Base-by-base conservation (phyloP, 176 grass and related monocot species). In the Oryza glaberrima region DNA sequence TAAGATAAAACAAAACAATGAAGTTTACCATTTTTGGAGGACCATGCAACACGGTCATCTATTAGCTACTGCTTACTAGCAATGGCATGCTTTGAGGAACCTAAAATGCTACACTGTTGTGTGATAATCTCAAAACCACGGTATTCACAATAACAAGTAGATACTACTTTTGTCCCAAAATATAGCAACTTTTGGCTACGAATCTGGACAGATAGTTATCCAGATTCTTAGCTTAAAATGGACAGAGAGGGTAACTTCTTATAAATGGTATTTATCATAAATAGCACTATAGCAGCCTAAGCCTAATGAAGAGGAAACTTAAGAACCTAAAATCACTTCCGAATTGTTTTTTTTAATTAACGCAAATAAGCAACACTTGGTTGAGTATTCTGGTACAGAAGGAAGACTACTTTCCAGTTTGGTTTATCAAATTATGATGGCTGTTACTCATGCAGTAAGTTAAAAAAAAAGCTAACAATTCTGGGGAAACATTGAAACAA, bases 401-500 rank as follows among this genome's bases (percentile, higher is more conserved):
- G 43, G 73, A 75, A 5, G 26, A 76, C 11, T 30, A 70, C 47
- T 5, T 10, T 77, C 22, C 10, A 64, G 41, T 34, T 15, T 71
- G 23, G 34, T 70, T 71, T 76, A 15, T 71, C 15, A 15, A 51
- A 70, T 51, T 64, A 51, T 41, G 20, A 65, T 49, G 11, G 11
- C 17, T 11, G 15, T n/a, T 16, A 77, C 25, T 77, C 5, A n/a
- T 41, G 44, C 49, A 64, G 48, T 20, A 70, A 65, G 9, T 14
- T 14, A 70, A 76, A 63, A 23, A 83, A 20, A 52, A 16, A 0
- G 14, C 5, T 23, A 35, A 54, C 10, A 40, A 72, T 38, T 67
- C 17, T 67, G 25, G 26, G 73, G n/a, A 78, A 51, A 69, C 68
- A 65, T 51, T 70, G 76, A 73, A 51, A 74, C 48, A 36, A 67